A percentile compares a stretch with the other conserved stretches of the same genome.
These are phyloP conservation scores for Sugiyamaella sp. DNA, from an alignment of 1,139 yeast species.

Conservation along the genomic window DNA sequence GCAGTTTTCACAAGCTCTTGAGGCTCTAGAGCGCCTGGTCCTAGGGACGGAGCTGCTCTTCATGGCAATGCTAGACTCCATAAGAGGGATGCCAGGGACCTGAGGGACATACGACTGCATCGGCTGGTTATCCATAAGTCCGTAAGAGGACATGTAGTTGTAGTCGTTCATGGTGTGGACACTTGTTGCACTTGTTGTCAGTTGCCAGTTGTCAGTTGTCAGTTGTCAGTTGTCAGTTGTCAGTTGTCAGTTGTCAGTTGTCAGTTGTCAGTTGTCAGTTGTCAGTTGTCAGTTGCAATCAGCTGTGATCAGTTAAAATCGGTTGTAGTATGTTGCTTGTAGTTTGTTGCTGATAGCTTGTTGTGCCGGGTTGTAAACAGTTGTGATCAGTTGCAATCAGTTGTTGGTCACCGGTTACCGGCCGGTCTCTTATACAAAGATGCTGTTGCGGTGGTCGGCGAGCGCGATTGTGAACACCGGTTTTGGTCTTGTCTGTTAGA, in stretches of 20 bases:
- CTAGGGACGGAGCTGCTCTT: conserved; percentile 9
- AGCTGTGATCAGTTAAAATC: no score
- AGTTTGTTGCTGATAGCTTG: no score
- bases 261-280: no score
- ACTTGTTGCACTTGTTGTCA: neutral
- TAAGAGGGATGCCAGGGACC: neutral
- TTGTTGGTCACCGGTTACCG: no score
- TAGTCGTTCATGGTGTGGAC: neutral
- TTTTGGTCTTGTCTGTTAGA: no score
- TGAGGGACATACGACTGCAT: neutral
- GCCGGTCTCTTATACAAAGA: no score
- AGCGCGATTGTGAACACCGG: no score
- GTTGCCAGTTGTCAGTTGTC: neutral
- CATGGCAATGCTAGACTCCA: neutral
- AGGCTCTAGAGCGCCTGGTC: conserved; percentile 29
- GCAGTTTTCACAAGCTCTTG: conserved; percentile 65
- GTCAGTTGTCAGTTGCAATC: no score
- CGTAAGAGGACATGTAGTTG: neutral
- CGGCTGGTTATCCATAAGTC: neutral
- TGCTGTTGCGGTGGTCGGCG: no score
- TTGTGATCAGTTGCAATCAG: no score
- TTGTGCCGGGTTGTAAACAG: no score
- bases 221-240: neutral
- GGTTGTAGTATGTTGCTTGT: no score
- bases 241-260: neutral